Conservation (phyloP, 345 rosid species). For the Kernera saxatilis region DNA sequence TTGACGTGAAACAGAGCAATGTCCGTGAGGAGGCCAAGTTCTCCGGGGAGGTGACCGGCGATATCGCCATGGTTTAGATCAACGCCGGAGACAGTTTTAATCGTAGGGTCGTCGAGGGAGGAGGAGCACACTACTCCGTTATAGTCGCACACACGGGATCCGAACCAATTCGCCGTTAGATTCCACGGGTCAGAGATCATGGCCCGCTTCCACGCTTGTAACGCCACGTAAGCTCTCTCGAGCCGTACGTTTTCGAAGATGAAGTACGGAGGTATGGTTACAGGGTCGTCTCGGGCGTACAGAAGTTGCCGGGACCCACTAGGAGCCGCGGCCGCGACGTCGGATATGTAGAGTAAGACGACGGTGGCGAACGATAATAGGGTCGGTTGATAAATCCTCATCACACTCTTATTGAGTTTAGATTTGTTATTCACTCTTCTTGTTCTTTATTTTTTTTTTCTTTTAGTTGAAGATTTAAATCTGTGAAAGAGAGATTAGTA, state of each 20-base stretch:
- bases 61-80: slow-evolving; percentile 77
- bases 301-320: slow-evolving; percentile 26
- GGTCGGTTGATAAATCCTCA: slow-evolving; percentile 26
- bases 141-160: slow-evolving; percentile 75
- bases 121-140: slow-evolving; percentile 59
- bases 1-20: slow-evolving; percentile 67
- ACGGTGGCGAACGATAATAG: slow-evolving; percentile 9
- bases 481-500: background rate
- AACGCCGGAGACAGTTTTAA: slow-evolving; percentile 64
- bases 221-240: slow-evolving; percentile 59
- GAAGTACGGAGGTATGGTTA: slow-evolving; percentile 36
- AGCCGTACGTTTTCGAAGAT: slow-evolving; percentile 54
- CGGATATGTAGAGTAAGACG: slow-evolving; percentile 20
- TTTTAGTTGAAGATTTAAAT: background rate
- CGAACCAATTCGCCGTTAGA: slow-evolving; percentile 56
- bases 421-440: slow-evolving; percentile 9
- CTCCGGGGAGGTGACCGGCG: slow-evolving; percentile 64
- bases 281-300: slow-evolving; percentile 24
- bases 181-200: slow-evolving; percentile 66
- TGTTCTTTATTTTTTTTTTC: background rate
- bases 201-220: slow-evolving; percentile 76
- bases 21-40: slow-evolving; percentile 60
- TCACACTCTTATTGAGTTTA: slow-evolving; percentile 21
- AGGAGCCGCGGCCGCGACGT: background rate
- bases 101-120: slow-evolving; percentile 43